Conservation (phyloP, 2,329 filamentous ascomycete species). For the Colletotrichum phormii region DNA sequence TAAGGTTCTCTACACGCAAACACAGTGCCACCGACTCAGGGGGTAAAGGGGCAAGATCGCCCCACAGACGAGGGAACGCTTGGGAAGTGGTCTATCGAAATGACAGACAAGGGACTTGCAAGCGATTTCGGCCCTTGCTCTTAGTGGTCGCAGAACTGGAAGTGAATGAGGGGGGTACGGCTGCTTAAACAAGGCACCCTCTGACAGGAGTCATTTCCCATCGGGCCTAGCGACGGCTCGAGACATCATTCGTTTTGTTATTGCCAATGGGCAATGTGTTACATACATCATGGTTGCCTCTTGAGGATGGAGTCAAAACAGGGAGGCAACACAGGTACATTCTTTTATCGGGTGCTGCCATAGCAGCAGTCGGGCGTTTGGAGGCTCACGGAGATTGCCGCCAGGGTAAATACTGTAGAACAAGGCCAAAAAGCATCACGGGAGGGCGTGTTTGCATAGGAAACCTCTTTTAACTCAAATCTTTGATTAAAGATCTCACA, state of each 20-base stretch:
- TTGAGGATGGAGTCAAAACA: background rate
- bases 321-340: background rate
- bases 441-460: conserved; percentile 16
- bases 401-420: conserved; percentile 30
- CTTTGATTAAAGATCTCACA: conserved; percentile 74
- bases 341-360: conserved; percentile 15
- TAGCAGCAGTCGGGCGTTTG: conserved; percentile 23
- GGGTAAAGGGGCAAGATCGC: background rate
- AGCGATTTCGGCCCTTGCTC: background rate
- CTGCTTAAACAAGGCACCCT: background rate
- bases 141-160: background rate
- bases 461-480: conserved; percentile 55
- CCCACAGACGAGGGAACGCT: background rate
- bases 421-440: conserved; percentile 31
- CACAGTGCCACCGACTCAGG: background rate
- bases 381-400: conserved; percentile 11
- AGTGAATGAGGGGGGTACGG: background rate
- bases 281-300: conserved; percentile 7
- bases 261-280: conserved; percentile 11
- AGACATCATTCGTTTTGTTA: conserved; percentile 5
- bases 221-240: background rate
- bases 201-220: background rate
- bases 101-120: conserved; percentile 28
- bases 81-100: conserved; percentile 27
- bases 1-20: background rate